Evolutionary conservation across 192 early-diverging fungal genomes (phyloP), one percentile per base, ranked within the genome.

Genomic region (Mortierella antarctica): DNA sequence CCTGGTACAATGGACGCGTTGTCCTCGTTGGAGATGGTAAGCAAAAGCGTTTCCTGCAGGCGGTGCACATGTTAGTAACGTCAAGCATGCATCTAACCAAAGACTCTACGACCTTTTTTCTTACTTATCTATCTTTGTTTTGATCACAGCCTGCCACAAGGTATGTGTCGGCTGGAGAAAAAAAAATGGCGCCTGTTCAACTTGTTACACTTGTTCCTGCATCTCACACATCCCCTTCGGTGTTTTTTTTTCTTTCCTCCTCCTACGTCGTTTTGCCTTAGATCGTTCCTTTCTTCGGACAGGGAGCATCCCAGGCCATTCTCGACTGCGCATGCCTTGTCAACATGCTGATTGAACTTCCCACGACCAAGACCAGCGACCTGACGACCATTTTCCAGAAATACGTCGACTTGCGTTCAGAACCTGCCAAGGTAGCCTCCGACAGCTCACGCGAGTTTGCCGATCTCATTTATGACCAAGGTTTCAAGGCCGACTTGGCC

Each of bases 281-380:
- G 77, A 80, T 80, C 44, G 77, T 80, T 8, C 77, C 69, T 15
- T 80, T 80, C 63, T 80, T 80, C 44, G 77, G 77, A 42, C 77
- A 80, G 62, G 74, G 74, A 18, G 74, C 74, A 20, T 78, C 74
- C 23, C 74, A 78, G 23, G 70, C 77, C 0, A 80, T 80, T 40
- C 59, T 80, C 1, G 77, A 80, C 54, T 65, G 64, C 39, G 70
- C 77, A 1, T 80, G 77, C 13, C 64, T 80, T 7, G 49, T 55
- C 39, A 80, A 72, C 39, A 62, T 80, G 60, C 21, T 80, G 10
- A 5, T 21, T 15, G 57, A 72, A 2, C 40, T 72, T 11, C n/a
- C 11, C 5, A 47, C 65, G 7, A 23, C 23, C 57, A 39, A 62
- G 2, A 49, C 40, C 1, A 13, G 47, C 14, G 49, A 65, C 1